Base-by-base conservation (phyloP, 2,329 filamentous ascomycete genomes). In the Chalara sp. region DNA sequence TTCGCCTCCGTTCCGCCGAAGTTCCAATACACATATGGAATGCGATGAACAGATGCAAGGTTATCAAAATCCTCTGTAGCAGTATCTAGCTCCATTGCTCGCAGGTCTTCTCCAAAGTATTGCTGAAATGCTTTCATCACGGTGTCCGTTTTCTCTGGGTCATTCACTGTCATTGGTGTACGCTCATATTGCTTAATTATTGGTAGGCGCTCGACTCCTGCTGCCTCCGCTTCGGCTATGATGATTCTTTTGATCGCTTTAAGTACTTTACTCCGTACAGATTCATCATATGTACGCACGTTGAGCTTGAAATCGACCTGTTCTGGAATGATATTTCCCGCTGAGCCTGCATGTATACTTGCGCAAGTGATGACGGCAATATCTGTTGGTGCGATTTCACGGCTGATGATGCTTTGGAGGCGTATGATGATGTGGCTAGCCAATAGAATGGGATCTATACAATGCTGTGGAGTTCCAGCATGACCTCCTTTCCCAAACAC, bases 21-120 rank as follows among this genome's bases (percentile, higher is more conserved):
- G 56, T 76, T 67, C 67, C 77, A 83, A 58, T 81, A 83, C 44
- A 68, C 73, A 53, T 69, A 72, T 4, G 78, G 80, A 56, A 68
- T 66, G 1, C 66, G 68, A 8, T 68, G 37, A 0, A 71, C 75
- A 21, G 21, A 21, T 0, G 70, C 80, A 46, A 84, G 61, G 31
- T 74, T 74, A 0, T 72, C 72, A 53, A 59, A 58, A 46, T 59
- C 53, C 40, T 61, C 57, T 21, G 21, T 21, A 21, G 21, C 21
- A 21, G 21, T 21, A 21, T 21, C 21, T 21, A 21, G 21, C 21
- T 21, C 21, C 21, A 21, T 21, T 21, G 21, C 21, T 21, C 21
- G 21, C 21, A 21, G 21, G 21, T 21, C 21, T 21, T 21, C 21
- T 21, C 21, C 21, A 21, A 21, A 21, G 3, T 21, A 21, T 21